Evolutionary conservation across 208 protist genomes (phyloP).

Genomic region (Wallacemonas sp.): DNA sequence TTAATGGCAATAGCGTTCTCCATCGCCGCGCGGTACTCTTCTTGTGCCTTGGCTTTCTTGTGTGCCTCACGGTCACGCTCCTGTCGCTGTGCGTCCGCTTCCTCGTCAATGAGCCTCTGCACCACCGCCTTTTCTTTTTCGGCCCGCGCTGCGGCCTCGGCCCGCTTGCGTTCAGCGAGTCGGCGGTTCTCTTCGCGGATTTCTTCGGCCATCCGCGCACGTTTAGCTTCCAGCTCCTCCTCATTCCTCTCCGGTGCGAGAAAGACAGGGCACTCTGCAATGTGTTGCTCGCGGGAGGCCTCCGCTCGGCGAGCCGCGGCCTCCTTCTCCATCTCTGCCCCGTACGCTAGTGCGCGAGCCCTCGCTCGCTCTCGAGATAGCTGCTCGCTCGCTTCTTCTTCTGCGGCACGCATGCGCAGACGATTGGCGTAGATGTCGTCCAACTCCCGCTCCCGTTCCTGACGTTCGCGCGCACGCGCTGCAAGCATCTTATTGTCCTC

Average conservation of each 20-base stretch:
- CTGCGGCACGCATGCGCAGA: background rate
- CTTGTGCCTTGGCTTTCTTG: background rate
- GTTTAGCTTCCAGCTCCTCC: background rate
- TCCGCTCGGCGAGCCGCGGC: background rate
- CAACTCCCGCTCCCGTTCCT: background rate
- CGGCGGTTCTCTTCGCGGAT: conserved; percentile 23
- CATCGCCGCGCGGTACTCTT: conserved; percentile 1
- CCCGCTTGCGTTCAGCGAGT: conserved; percentile 25
- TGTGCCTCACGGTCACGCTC: conserved; percentile 2
- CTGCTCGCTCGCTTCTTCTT: background rate
- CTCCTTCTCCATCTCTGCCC: background rate
- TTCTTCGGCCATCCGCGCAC: conserved; percentile 12
- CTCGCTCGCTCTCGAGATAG: background rate
- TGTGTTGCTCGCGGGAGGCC: background rate
- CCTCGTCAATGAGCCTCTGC: conserved; percentile 13
- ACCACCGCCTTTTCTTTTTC: conserved; percentile 15
- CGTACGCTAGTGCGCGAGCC: background rate
- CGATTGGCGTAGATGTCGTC: conserved; percentile 1
- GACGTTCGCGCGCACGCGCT: conserved; percentile 3
- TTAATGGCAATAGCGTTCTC: background rate
- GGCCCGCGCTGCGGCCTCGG: background rate
- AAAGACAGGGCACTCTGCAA: background rate
- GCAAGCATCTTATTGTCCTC: conserved; percentile 18
- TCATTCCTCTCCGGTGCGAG: conserved; percentile 4
- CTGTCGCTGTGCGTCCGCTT: background rate